Base-by-base conservation (phyloP, 208 protist genomes). In the Wallacemonas sp. region DNA sequence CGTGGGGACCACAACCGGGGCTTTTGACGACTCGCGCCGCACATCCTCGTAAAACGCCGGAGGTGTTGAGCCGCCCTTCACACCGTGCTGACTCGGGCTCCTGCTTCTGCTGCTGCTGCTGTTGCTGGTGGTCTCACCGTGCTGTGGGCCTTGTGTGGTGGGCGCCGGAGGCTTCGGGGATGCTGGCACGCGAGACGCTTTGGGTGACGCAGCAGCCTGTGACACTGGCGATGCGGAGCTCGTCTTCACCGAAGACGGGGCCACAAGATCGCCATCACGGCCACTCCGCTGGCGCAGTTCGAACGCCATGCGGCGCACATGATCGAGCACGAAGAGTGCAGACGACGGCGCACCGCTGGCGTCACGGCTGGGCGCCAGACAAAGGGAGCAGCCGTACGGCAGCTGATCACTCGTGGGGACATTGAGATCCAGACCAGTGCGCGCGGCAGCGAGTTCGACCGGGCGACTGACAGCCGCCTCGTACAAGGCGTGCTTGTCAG, bases 41-140 rank as follows among this genome's bases (percentile, higher is more conserved):
- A 58, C 32, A 21, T 58, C 52, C 19, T 58, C 52, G 32, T 58
- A 58, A 21, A 58, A 58, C n/a, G 14, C 32, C 3, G 52, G 52
- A 41, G 52, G 52, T 24, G 47, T 55, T 9, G 11, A 6, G n/a
- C 5, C n/a, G n/a, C n/a, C n/a, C n/a, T n/a, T n/a, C n/a, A n/a
- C n/a, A n/a, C n/a, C n/a, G n/a, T n/a, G n/a, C n/a, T n/a, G n/a
- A n/a, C n/a, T n/a, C n/a, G n/a, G n/a, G n/a, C n/a, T n/a, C n/a
- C n/a, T n/a, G n/a, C n/a, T n/a, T n/a, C n/a, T n/a, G n/a, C n/a
- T n/a, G n/a, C n/a, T n/a, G n/a, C n/a, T n/a, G n/a, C n/a, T n/a
- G n/a, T n/a, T n/a, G n/a, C n/a, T n/a, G n/a, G n/a, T n/a, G n/a
- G n/a, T n/a, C n/a, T n/a, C n/a, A n/a, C n/a, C n/a, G n/a, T n/a